Evolutionary conservation across 2,329 filamentous ascomycete species (phyloP).

Genomic region (Trichoderma sp.): DNA sequence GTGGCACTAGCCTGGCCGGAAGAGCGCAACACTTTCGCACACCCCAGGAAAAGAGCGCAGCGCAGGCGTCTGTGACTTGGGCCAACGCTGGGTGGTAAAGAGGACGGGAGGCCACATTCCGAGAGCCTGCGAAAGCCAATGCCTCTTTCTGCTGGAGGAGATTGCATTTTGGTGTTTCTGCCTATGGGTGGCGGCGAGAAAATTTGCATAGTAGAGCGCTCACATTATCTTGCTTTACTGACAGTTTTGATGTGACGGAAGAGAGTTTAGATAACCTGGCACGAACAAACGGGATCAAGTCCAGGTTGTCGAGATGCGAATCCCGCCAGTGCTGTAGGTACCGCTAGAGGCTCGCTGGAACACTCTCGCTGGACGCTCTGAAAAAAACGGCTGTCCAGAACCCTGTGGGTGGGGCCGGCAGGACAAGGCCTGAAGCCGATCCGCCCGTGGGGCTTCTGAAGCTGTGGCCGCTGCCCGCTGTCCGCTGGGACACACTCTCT

Average conservation of each 20-base stretch:
- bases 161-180: background rate
- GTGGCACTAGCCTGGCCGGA: background rate
- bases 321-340: background rate
- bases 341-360: background rate
- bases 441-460: constrained; percentile 23
- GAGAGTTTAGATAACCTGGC: background rate
- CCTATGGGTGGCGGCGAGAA: background rate
- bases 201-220: background rate
- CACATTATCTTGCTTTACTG: background rate
- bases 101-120: constrained; percentile 7
- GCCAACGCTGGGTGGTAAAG: background rate
- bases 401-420: constrained; percentile 23
- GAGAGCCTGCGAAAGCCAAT: background rate
- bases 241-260: background rate
- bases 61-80: background rate
- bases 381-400: constrained; percentile 17
- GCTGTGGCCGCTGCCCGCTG: constrained; percentile 22
- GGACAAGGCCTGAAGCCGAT: constrained; percentile 24
- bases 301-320: background rate
- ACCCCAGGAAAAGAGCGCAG: background rate
- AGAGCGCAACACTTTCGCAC: background rate
- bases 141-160: background rate
- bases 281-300: background rate
- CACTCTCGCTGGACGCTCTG: no score
- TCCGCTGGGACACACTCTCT: constrained; percentile 10